Evolutionary conservation across 2,329 filamentous ascomycete genomes (phyloP), one percentile per base, ranked within the genome.

Genomic region (Dactylellina parvicollis): DNA sequence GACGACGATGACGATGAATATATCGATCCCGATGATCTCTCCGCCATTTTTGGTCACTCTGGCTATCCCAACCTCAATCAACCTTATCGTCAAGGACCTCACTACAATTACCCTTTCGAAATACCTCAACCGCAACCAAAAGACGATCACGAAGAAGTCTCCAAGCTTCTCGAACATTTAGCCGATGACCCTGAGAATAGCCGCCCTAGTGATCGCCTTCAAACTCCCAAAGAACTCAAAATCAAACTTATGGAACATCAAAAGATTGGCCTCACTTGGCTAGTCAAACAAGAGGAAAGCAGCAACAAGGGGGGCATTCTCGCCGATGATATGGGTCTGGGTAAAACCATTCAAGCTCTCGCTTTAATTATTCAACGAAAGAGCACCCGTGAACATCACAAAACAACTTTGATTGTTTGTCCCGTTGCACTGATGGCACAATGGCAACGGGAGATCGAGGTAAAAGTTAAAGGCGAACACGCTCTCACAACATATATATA

Each of bases 271-370:
- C 80, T 94, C 36, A 85, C 87, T 0, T 95, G 91, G 91, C 86
- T 95, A 82, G 88, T 88, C 77, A 85, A 86, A 4, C 90, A 89
- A 83, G 91, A 94, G 80, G 84, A 86, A 65, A 88, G 90, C 7
- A 84, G 82, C 1, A 87, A 88, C 59, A 92, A 90, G 77, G 91
- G 91, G 16, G 89, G 90, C 20, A 92, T 94, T 62, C 83, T 93
- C 22, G 90, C 89, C 0, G 90, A 92, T 77, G 90, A 92, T 49
- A 95, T 94, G 91, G 91, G 91, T 5, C 82, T 94, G 9, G 91
- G 91, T 5, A 94, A 95, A 81, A 94, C 91, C 0, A 89, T 96
- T 22, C 92, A 94, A 74, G 89, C 91, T 3, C 83, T 97, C 20
- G 87, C 92, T 2, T 84, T 96, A 44, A 90, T 96, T 76, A 83